Evolutionary conservation across 73 alveolate species (phyloP).

Genomic region (Effrenium voratum): DNA sequence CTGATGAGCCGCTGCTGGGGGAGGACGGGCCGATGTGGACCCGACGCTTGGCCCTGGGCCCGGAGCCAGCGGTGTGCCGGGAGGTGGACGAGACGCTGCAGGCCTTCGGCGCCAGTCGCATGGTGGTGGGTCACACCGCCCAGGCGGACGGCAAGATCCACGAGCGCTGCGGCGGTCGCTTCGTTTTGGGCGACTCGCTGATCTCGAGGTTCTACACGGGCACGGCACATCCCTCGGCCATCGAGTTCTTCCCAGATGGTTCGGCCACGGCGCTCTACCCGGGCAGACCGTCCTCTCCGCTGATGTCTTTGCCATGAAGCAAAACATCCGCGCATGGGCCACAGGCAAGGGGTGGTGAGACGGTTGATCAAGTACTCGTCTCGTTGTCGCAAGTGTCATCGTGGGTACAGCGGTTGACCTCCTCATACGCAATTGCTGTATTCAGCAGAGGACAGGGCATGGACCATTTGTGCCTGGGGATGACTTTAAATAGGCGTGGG

Average conservation of each 20-base stretch:
- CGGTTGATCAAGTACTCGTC: no score
- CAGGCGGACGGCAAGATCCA: constrained; percentile 75
- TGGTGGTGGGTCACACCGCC: constrained; percentile 90
- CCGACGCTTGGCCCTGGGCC: constrained; percentile 56
- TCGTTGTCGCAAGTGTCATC: no score
- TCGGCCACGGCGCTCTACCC: constrained; percentile 15
- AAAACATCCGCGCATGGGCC: no score
- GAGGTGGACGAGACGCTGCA: constrained; percentile 47
- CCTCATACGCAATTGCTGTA: no score
- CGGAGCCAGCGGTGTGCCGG: constrained; percentile 18
- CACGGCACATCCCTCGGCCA: constrained; percentile 74
- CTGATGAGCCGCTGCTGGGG: background rate
- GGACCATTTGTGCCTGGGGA: no score
- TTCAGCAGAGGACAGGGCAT: no score
- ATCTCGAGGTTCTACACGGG: constrained; percentile 75
- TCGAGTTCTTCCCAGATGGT: constrained; percentile 42
- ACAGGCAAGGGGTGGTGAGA: no score
- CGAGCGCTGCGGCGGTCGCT: constrained; percentile 37
- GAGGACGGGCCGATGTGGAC: constrained; percentile 88
- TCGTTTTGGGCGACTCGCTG: constrained; percentile 46
- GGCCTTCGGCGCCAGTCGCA: background rate
- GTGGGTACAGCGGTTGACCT: no score
- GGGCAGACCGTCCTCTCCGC: no score
- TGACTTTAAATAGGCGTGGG: no score
- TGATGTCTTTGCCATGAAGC: no score